Base-by-base conservation (phyloP, 768 basidiomycete species). In the Mycena polygramma region DNA sequence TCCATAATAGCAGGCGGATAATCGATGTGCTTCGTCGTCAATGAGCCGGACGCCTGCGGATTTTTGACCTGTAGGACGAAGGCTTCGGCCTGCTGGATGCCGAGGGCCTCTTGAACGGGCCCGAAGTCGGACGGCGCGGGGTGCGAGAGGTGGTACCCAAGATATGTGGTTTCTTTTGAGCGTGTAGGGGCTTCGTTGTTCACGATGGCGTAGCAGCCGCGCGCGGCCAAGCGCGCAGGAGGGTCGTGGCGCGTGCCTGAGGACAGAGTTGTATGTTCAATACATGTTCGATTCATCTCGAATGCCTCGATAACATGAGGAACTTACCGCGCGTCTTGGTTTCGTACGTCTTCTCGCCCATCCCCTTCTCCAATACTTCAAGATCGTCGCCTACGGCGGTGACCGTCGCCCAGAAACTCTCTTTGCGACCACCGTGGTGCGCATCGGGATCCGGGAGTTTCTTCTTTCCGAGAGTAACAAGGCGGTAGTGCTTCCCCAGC, bases 31-130 rank as follows among this genome's bases (percentile, higher is more conserved):
- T 82, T 83, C 0, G 76, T 68, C 37, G 75, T 79, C 1, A 71
- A 57, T 0, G 81, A 80, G 0, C 76, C 83, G 0, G 87, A 83
- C 14, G 86, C 86, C 0, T 86, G 79, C 0, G 89, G 89, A 69
- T 91, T 90, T 80, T 90, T 91, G 57, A 91, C 86, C 70, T 91
- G 89, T 7, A 91, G 46, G 19, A 89, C 80, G 71, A 90, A 91
- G 0, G 87, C 86, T 0, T 87, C 87, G 0, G 87, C 85, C 0
- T 79, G 78, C 58, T 83, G 78, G 64, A 92, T 88, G 5, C 89
- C 88, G 7, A 92, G 80, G 8, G 81, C 85, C 22, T 80, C 74
- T 68, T 91, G 91, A 0, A 91, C 89, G 5, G 88, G 84, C 13
- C 89, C 88, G 46, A 85, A 75, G 20, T 83, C 80, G 20, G 79